phyloP scores from a whole-genome alignment of 768 basidiomycete species.

The Russula ochroleuca region DNA sequence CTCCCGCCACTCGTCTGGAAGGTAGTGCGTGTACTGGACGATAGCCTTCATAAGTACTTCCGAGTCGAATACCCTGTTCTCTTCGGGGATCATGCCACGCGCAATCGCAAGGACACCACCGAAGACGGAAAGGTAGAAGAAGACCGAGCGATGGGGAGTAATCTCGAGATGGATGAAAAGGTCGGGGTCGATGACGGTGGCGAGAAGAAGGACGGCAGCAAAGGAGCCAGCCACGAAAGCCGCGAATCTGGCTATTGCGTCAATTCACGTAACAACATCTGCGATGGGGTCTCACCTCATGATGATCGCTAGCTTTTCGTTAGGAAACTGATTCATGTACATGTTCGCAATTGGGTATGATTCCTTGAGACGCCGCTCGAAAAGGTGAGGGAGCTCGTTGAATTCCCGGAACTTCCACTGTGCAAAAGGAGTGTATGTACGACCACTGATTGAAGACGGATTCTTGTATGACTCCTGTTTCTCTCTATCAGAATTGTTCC shows the following conservation, averaged over 20 bases:
- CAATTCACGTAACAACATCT: not conserved
- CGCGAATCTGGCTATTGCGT: constrained; percentile 62
- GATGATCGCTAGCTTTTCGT: constrained; percentile 83
- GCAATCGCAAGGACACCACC: constrained; percentile 85
- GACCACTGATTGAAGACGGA: constrained; percentile 88
- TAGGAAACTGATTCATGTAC: constrained; percentile 98
- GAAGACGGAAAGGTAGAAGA: constrained; percentile 91
- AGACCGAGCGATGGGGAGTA: constrained; percentile 83
- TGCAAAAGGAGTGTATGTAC: constrained; percentile 90
- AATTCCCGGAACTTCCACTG: constrained; percentile 99
- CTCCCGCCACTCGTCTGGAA: constrained; percentile 90
- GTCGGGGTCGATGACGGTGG: constrained; percentile 91
- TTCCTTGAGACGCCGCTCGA: constrained; percentile 77
- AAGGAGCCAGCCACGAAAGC: constrained; percentile 97
- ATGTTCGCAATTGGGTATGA: constrained; percentile 87
- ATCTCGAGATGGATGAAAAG: constrained; percentile 92
- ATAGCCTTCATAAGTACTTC: constrained; percentile 91
- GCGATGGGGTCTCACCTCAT: constrained; percentile 63
- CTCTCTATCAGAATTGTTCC: not conserved
- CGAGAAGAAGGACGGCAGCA: constrained; percentile 89
- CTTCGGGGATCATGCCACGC: constrained; percentile 93
- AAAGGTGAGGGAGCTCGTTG: constrained; percentile 95
- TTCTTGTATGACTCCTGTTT: constrained; percentile 96
- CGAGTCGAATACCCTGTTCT: constrained; percentile 90
- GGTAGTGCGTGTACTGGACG: constrained; percentile 90